Evolutionary conservation across 192 early-diverging fungal species (phyloP), one percentile per base, ranked within the genome.

Genomic region (Backusella tuberculispora): DNA sequence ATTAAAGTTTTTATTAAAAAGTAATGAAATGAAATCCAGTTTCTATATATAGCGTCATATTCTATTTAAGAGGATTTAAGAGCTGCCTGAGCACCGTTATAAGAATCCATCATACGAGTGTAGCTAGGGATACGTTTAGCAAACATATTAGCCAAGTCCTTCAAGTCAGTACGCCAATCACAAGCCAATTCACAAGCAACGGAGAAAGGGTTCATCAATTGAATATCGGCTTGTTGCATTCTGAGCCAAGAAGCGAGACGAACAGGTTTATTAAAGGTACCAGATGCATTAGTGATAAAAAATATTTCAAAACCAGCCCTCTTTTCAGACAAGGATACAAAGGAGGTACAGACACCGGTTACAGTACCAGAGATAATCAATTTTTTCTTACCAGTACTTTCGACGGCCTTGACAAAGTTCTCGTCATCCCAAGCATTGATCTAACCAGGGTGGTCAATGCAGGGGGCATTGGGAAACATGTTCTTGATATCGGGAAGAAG

Each of bases 391-490:
- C 75, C 75, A 56, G 75, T 76, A 37, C 56, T 70, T 68, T 76
- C 64, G 69, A 76, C 75, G 71, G 75, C 75, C 6, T 44, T 42
- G 15, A 68, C 67, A 69, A 76, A 76, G 38, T 71, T 14, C 53
- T 46, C 50, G 43, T 76, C 66, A 60, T 76, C 75, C 75, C 75
- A 76, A 60, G 75, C 75, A 76, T 76, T 76, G 75, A 76, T 69
- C 71, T 76, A 50, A 60, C 75, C 75, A 63, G 68, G 75, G 44
- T 68, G 75, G 64, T 67, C 21, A 53, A 76, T 69, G 56, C 63
- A 53, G 44, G 67, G 50, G 24, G 69, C 66, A 68, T 76, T 60
- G 40, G 75, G 75, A 53, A 76, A 76, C 75, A 76, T 69, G 24
- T 66, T 65, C 42, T 70, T 68, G 21, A 76, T 14, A 34, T 70